Conservation (phyloP, 768 basidiomycete genomes). For the Tricholoma flavovirens region DNA sequence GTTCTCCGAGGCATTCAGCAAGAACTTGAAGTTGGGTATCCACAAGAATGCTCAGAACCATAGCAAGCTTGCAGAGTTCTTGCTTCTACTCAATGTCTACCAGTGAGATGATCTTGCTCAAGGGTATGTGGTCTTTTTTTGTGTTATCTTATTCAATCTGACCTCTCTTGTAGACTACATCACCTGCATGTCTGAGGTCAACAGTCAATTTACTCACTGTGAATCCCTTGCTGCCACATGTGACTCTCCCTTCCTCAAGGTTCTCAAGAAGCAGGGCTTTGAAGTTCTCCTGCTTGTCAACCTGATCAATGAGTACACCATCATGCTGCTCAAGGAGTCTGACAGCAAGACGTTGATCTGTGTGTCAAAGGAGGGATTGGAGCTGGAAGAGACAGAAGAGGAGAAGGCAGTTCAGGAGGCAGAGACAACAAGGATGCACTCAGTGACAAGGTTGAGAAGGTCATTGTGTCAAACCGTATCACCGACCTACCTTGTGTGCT, state of each 20-base stretch:
- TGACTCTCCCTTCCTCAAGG: constrained; percentile 98
- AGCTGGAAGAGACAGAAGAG: constrained; percentile 98
- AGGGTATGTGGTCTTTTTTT: constrained; percentile 46
- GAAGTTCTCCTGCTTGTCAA: constrained; percentile 97
- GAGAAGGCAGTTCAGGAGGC: constrained; percentile 91
- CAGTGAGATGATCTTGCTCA: constrained; percentile 90
- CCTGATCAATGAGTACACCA: constrained; percentile 98
- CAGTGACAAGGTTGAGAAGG: neutral
- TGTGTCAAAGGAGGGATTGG: constrained; percentile 98
- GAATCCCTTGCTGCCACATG: constrained; percentile 87
- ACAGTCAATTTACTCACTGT: constrained; percentile 97
- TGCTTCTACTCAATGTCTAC: constrained; percentile 93
- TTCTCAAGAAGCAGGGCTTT: constrained; percentile 99
- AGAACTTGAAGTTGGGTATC: constrained; percentile 99
- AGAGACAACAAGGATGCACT: constrained; percentile 35
- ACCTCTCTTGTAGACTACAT: constrained; percentile 72
- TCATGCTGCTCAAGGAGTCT: constrained; percentile 98
- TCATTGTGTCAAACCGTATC: neutral
- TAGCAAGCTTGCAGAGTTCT: constrained; percentile 97
- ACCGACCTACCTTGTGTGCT: neutral
- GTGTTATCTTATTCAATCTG: neutral
- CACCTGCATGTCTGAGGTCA: constrained; percentile 99
- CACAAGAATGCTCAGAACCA: constrained; percentile 99
- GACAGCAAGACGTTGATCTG: constrained; percentile 96
- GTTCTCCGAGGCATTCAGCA: constrained; percentile 98